Evolutionary conservation across 139 green algal species (phyloP).

Genomic region (Coelastrella sp.): DNA sequence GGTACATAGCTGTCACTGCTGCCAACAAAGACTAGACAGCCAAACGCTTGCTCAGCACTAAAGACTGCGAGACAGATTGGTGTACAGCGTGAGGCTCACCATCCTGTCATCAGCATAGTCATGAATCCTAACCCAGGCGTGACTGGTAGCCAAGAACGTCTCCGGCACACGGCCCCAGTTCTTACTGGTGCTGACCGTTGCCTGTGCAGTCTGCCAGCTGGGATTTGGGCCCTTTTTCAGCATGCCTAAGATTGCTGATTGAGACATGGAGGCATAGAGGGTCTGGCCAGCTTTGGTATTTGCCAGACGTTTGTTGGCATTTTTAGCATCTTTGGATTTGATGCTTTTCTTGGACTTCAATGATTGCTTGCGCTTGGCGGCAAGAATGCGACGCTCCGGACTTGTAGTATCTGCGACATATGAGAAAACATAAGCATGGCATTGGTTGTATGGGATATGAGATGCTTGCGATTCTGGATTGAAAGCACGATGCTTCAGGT

Average conservation of each 20-base stretch:
- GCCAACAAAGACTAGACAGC: too few relatives aligned
- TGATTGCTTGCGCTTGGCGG: background rate
- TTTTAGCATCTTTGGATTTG: background rate
- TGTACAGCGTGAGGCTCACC: background rate
- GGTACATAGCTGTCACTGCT: too few relatives aligned
- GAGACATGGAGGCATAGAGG: background rate
- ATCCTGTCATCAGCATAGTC: conserved; percentile 33
- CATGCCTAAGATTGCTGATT: background rate
- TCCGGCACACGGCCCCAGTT: background rate
- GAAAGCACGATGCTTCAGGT: too few relatives aligned
- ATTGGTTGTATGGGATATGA: background rate
- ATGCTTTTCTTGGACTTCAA: background rate
- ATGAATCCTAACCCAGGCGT: conserved; percentile 42
- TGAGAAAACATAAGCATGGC: background rate
- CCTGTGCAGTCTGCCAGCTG: conserved; percentile 4
- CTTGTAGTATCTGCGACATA: background rate
- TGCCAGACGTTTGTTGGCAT: background rate
- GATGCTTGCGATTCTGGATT: background rate
- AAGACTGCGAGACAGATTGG: background rate
- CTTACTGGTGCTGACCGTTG: background rate
- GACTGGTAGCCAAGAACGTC: conserved; percentile 35
- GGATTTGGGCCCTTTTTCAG: background rate
- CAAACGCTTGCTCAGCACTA: too few relatives aligned
- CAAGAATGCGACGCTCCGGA: background rate
- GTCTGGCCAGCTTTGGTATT: background rate